These are phyloP conservation scores for Fragilaria crotonensis DNA, from an alignment of 108 stramenopile genomes.

Conservation along the genomic window DNA sequence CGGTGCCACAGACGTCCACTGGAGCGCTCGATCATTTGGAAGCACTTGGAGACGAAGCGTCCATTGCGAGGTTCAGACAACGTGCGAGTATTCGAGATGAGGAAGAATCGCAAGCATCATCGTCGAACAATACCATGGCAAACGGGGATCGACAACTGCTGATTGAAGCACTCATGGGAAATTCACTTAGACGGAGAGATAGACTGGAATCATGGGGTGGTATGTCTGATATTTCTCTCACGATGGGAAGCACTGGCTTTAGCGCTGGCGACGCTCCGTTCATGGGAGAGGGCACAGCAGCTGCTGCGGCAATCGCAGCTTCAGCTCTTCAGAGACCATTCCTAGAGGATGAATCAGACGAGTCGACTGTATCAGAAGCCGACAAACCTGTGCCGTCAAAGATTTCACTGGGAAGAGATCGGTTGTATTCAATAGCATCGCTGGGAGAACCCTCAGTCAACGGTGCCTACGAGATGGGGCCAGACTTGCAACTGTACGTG, in stretches of 20 bases:
- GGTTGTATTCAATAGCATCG: conserved; percentile 55
- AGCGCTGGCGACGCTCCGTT: conserved; percentile 6
- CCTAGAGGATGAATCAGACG: conserved; percentile 11
- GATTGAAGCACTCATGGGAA: conserved; percentile 44
- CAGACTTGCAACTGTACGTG: conserved; percentile 38
- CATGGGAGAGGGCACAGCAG: not conserved
- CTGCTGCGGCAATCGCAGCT: conserved; percentile 6
- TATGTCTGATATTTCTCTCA: conserved; percentile 71
- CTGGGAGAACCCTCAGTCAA: conserved; percentile 37
- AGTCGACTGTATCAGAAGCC: conserved; percentile 8
- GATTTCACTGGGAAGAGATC: conserved; percentile 30
- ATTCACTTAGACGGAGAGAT: conserved; percentile 23
- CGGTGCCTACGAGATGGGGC: conserved; percentile 12
- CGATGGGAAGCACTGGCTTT: conserved; percentile 23
- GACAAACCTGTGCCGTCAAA: conserved; percentile 12
- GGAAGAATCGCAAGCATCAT: conserved; percentile 16
- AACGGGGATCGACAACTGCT: conserved; percentile 27
- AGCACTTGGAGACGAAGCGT: conserved; percentile 29
- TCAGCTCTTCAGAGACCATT: conserved; percentile 2
- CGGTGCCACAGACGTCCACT: not conserved
- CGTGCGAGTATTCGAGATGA: conserved; percentile 5
- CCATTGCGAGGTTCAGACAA: conserved; percentile 9
- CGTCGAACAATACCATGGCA: conserved; percentile 15
- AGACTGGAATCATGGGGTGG: conserved; percentile 83
- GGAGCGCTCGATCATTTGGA: conserved; percentile 41